Percentiles rank a stretch among this genome's conserved stretches.
Conservation (phyloP, 192 early-diverging fungal genomes). For the Backusella australiensis region DNA sequence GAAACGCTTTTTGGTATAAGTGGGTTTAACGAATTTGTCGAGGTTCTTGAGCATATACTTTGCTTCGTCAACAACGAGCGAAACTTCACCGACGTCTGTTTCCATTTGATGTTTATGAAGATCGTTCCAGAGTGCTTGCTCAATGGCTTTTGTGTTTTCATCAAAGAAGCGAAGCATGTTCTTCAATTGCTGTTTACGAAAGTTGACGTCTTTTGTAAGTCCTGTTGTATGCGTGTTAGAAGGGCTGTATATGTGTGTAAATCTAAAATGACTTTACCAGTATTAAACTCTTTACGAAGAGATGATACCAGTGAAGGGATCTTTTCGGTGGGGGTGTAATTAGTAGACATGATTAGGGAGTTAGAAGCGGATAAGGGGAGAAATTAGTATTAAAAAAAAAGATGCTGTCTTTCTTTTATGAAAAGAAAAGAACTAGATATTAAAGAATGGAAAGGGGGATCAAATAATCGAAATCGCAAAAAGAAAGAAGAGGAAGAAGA, state of each 20-base stretch:
- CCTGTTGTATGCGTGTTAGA: slow-evolving; percentile 3
- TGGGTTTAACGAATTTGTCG: slow-evolving; percentile 46
- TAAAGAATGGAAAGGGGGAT: slow-evolving; percentile 3
- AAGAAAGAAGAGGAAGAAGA: not conserved
- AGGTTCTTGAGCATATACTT: slow-evolving; percentile 40
- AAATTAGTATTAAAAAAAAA: not conserved
- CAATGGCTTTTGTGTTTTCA: slow-evolving; percentile 21
- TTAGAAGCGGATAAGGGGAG: not conserved
- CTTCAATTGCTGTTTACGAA: slow-evolving; percentile 30
- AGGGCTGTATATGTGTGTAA: too few species aligned
- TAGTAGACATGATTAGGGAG: slow-evolving; percentile 10
- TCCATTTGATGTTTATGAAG: slow-evolving; percentile 28
- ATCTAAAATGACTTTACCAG: slow-evolving; percentile 1
- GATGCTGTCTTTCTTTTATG: not conserved
- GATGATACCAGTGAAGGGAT: slow-evolving; percentile 16
- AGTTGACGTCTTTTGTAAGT: slow-evolving; percentile 24
- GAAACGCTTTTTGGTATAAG: slow-evolving; percentile 31
- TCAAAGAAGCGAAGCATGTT: slow-evolving; percentile 13
- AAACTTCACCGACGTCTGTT: slow-evolving; percentile 17
- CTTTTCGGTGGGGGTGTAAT: slow-evolving; percentile 9
- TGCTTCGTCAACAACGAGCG: slow-evolving; percentile 25
- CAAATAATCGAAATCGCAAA: not conserved
- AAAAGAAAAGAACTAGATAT: not conserved
- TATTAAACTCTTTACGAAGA: slow-evolving; percentile 20
- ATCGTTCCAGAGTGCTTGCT: slow-evolving; percentile 20